A percentile compares a stretch with the other conserved stretches of the same genome.
phyloP scores from a whole-genome alignment of 495 filamentous ascomycete species.

The Podospora tetraspora region DNA sequence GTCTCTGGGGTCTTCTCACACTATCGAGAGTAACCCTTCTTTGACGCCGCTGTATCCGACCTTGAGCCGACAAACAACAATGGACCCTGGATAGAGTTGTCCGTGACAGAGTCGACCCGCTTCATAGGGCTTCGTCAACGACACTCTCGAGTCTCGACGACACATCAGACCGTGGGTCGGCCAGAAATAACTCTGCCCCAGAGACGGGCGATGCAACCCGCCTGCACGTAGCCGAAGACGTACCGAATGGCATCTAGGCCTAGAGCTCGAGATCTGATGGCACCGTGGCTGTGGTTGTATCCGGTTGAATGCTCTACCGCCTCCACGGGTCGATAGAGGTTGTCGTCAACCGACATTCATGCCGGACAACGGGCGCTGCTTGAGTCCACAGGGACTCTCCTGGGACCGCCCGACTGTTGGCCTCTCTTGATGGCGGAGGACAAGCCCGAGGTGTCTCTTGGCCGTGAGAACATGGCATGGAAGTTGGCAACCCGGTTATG shows the following conservation, averaged over 20 bases:
- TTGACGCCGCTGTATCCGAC: no score
- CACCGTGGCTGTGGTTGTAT: not conserved
- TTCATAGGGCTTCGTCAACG: not conserved
- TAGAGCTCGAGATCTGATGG: not conserved
- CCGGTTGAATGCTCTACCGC: not conserved
- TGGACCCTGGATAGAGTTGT: not conserved
- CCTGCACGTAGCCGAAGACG: not conserved
- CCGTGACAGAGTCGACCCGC: not conserved
- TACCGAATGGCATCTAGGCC: not conserved
- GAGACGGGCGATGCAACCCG: not conserved
- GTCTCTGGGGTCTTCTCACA: no score
- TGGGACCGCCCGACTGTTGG: not conserved
- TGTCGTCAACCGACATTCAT: not conserved
- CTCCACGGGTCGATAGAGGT: not conserved
- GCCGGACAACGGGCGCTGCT: not conserved
- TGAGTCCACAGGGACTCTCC: not conserved
- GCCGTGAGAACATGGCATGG: not conserved
- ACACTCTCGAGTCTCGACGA: not conserved
- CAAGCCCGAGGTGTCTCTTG: not conserved
- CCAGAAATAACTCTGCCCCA: not conserved
- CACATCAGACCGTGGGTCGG: not conserved
- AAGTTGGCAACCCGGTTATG: not conserved
- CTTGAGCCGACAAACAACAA: no score
- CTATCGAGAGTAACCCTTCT: no score
- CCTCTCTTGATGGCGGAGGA: not conserved